Base-by-base conservation (phyloP, 2,329 filamentous ascomycete species). In the Lanzia echinophila region DNA sequence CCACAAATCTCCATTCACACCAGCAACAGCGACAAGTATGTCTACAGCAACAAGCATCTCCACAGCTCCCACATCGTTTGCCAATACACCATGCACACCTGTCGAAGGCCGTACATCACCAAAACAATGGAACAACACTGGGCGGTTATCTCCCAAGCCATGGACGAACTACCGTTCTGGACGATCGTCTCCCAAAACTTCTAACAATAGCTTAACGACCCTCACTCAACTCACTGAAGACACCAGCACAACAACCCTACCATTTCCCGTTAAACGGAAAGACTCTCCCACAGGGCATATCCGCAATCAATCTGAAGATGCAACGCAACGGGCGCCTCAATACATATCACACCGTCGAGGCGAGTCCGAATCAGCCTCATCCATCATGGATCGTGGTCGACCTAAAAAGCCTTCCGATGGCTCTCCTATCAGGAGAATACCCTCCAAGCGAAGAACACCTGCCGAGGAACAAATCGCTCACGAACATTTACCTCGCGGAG, bases 311-410 rank as follows among this genome's bases (percentile, higher is more conserved):
- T 65, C 65, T 6, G 50, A 53, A 41, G 24, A n/a, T 6, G 31
- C 13, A 2, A n/a, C 31, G 1, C 10, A 10, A 13, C 41, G 53
- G 31, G 32, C 45, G 50, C 41, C 62, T 8, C 4, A 28, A 28
- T 28, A 4, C 8, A 8, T 28, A 2, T 65, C 71, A 3, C 80
- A 84, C 61, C 73, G 73, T 50, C 72, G 81, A 47, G 75, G 75
- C 19, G 75, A 75, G 47, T 84, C 82, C 1, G 82, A 84, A 53
- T 75, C 77, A 0, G 74, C 72, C 57, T 73, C 78, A 1, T 78
- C 73, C 56, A 79, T 82, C 44, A 80, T 82, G 75, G 80, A 85
- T 55, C 73, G 82, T 42, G 82, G 81, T 5, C 75, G 82, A n/a
- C 78, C 81, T 0, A 75, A 77, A 54, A 83, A 80, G 67, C 72